Base-by-base conservation (phyloP, 2,329 filamentous ascomycete genomes). In the Onygenales sp. region DNA sequence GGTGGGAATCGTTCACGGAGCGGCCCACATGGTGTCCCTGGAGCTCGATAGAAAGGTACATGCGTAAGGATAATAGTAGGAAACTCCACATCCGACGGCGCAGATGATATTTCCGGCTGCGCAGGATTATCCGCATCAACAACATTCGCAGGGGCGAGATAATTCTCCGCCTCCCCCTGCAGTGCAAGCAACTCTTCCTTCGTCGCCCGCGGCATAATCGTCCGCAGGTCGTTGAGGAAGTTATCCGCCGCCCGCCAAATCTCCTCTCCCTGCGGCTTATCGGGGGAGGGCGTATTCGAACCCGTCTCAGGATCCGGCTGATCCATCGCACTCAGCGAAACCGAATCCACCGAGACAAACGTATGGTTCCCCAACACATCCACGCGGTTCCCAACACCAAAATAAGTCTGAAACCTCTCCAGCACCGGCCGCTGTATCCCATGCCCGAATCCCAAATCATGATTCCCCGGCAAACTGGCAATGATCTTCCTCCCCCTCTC, bases 301-400 rank as follows among this genome's bases (percentile, higher is more conserved):
- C 76, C 76, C 5, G 76, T 75, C 51, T 65, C 55, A 13, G 72
- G 68, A 51, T 80, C 71, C 4, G 76, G 74, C 58, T 82, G 77
- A 51, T 80, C 79, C 65, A 78, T 75, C 2, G 93, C 92, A 64
- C 89, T 95, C 62, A 97, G 70, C 0, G 91, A 96, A 4, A 95
- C 85, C 0, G 86, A 82, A 66, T 98, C 93, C 6, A 98, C 79
- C 0, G 89, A 94, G 17, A 98, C 88, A 65, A 98, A 90, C 0
- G 89, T 94, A 67, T 98, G 93, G 65, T 98, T 98, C 10, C 88
- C 93, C 51, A 97, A 79, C 4, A 97, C 79, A 67, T 97, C 90
- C 17, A 98, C 84, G 7, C 88, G 79, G 68, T 96, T 97, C n/a
- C 85, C 82, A 52, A 93, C 85, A 4, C 93, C 93, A 70, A 98